Conservation (phyloP, 345 rosid genomes). For the Eucalyptus victrix region DNA sequence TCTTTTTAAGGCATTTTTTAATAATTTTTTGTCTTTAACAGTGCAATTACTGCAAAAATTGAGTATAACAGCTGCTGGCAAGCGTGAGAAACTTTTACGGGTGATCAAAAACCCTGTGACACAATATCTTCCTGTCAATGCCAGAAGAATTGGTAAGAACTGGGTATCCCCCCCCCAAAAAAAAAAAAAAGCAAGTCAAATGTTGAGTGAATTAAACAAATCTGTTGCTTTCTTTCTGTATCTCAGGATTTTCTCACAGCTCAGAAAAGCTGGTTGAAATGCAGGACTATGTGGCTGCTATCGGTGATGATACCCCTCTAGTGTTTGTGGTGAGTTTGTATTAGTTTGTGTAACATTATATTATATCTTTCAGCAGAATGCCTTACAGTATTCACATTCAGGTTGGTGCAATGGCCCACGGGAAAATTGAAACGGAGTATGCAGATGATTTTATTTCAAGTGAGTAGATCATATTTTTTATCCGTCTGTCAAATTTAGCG, state of each 20-base stretch:
- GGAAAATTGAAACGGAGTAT: conserved; percentile 49
- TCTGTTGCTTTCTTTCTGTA: not conserved
- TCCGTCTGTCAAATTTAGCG: not conserved
- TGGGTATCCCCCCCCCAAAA: not conserved
- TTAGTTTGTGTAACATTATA: not conserved
- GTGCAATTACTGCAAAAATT: conserved; percentile 86
- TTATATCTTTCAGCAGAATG: not conserved
- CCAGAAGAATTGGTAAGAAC: conserved; percentile 57
- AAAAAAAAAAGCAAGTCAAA: not conserved
- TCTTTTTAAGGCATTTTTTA: not conserved
- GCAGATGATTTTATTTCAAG: conserved; percentile 56
- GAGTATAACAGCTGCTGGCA: conserved; percentile 62
- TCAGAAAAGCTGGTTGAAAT: conserved; percentile 58
- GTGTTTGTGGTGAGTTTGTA: conserved; percentile 77
- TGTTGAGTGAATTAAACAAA: not conserved
- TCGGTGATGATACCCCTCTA: conserved; percentile 39
- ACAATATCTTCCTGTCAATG: conserved; percentile 48
- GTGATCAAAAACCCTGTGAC: conserved; percentile 75
- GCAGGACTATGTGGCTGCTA: conserved; percentile 41
- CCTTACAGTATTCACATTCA: conserved; percentile 1
- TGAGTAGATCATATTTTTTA: not conserved
- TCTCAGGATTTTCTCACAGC: conserved; percentile 75
- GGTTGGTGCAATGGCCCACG: conserved; percentile 95
- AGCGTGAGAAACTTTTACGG: conserved; percentile 70
- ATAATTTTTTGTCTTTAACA: conserved; percentile 11